Base-by-base conservation (phyloP, 352 stramenopile genomes). In the Pythium apleroticum region DNA sequence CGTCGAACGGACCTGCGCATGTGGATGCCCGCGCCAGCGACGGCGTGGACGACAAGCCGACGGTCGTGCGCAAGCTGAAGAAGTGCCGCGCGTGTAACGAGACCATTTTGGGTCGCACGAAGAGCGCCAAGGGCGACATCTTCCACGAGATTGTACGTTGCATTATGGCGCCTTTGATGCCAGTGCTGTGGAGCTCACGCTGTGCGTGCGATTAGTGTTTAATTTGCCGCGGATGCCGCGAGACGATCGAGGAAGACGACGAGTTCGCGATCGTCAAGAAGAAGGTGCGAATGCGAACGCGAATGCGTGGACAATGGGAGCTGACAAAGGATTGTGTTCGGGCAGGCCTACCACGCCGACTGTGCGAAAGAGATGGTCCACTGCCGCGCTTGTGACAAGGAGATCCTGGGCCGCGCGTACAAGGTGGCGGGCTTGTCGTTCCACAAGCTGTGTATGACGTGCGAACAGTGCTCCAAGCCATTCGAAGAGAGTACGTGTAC, bases 81-180 rank as follows among this genome's bases (percentile, higher is more conserved):
- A 92, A 94, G 70, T 94, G 85, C 68, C 84, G 72, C 48, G 85
- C 83, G 19, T 94, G 85, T 65, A 89, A 90, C 58, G 85, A 94
- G 63, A 94, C 85, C 14, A 94, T 94, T 69, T 64, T 94, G 25
- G 85, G 85, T 22, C 83, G 81, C 62, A 92, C 83, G 39, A 90
- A 90, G 68, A 80, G 71, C 39, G 84, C 80, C 50, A 84, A 90
- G 65, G 73, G 78, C 66, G 77, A 94, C 60, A 90, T 94, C 59
- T 94, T 92, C 63, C 85, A 94, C 72, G 85, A 94, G 63, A 91
- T 92, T 50, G 80, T 89, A n/a, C 27, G 67, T 50, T 35, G n/a
- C 24, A 49, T 43, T 19, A 22, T 4, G 17, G 3, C 1, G 22
- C 4, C 2, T 25, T 25, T 48, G 31, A 8, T 35, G 24, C n/a